Evolutionary conservation across 768 basidiomycete genomes (phyloP), one percentile per base, ranked within the genome.

Genomic region (Mycena amicta): DNA sequence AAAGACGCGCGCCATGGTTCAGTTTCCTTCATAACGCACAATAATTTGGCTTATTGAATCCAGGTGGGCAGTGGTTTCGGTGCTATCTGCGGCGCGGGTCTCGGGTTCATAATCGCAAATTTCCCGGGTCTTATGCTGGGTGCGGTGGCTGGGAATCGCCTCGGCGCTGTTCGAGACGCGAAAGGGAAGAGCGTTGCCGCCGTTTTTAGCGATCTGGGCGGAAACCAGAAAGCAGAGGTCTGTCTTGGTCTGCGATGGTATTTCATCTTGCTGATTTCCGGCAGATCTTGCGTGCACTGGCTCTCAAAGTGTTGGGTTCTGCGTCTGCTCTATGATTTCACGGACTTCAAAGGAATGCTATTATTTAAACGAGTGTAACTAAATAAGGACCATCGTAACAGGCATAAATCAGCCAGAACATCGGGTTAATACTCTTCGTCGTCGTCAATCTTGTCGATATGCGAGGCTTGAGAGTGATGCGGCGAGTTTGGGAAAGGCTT

Each of bases 171-270:
- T 47, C 80, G 95, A 56, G 95, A 98, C 68, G 95, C 95, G 3
- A 98, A 98, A 76, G 91, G 95, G 11, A 93, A 92, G 80, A 90
- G 89, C 60, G 94, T 98, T 23, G 93, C 91, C 2, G 82, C 89
- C 8, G 95, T 97, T 18, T 98, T 98, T 71, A 74, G 78, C 46
- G 83, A 90, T 22, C 79, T 97, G 25, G 88, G 85, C 18, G 83
- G 85, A 2, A 77, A 76, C 51, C 89, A 95, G 79, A 95, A 92
- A 71, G 93, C 94, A 49, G 91, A 96, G 85, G 94, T 92, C 66
- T 63, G 77, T 68, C 26, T 46, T 27, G 45, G 29, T 30, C 22
- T 20, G 13, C 18, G 25, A 4, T 5, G 2, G 11, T 39, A 18
- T 18, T 11, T 26, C 45, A 11, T 26, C 47, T 5, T 26, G 20